Evolutionary conservation across 2,329 filamentous ascomycete species (phyloP).

Genomic region (Pseudocercospora vitis): DNA sequence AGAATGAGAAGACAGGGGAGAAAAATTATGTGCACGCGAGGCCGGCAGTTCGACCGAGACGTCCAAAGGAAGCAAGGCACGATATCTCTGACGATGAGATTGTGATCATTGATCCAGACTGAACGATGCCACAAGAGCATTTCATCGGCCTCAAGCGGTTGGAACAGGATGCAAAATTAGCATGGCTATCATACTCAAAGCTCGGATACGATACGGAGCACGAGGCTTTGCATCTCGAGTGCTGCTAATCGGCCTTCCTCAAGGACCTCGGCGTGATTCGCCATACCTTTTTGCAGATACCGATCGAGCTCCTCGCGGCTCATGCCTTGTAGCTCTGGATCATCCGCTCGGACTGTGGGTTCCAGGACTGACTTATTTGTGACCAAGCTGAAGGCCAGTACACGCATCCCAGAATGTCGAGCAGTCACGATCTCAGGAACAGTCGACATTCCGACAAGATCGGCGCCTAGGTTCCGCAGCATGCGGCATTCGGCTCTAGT

Average conservation of each 20-base stretch:
- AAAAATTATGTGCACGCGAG: too few species aligned
- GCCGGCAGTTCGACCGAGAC: too few species aligned
- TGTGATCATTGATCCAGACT: too few species aligned
- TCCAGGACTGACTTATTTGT: conserved; percentile 65
- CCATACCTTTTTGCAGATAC: conserved; percentile 59
- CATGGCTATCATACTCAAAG: too few species aligned
- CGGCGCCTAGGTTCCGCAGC: conserved; percentile 61
- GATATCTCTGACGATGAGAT: too few species aligned
- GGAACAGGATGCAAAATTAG: too few species aligned
- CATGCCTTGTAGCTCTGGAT: conserved; percentile 53
- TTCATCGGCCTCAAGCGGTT: background rate
- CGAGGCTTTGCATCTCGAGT: conserved; percentile 59
- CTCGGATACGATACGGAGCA: conserved; percentile 48
- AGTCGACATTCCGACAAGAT: conserved; percentile 70
- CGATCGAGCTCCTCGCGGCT: conserved; percentile 53
- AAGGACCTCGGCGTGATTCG: conserved; percentile 65
- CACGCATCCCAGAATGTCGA: conserved; percentile 61
- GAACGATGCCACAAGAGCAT: too few species aligned
- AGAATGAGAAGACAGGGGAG: too few species aligned
- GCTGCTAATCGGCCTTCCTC: conserved; percentile 61
- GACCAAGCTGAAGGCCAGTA: conserved; percentile 65
- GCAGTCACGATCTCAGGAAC: conserved; percentile 68
- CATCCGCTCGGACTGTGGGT: conserved; percentile 59
- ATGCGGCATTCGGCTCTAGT: conserved; percentile 65
- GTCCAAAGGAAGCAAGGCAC: too few species aligned